Conservation (phyloP, 495 filamentous ascomycete genomes). For the Talaromyces nanjingensis region DNA sequence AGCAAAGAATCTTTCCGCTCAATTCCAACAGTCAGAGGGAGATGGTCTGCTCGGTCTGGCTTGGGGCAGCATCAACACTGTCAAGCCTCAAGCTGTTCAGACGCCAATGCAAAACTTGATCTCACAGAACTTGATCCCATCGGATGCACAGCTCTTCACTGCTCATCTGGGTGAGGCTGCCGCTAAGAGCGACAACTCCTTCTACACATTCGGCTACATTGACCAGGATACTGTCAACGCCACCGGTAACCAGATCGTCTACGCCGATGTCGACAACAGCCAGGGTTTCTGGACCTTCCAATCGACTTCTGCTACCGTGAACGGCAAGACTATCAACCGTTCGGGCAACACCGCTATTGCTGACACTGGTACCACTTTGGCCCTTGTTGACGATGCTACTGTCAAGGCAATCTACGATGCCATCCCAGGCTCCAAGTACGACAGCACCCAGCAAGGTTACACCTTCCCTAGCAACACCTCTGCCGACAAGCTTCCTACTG, state of each 20-base stretch:
- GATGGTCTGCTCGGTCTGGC: constrained; percentile 73
- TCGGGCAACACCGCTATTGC: constrained; percentile 70
- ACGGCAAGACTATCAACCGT: constrained; percentile 48
- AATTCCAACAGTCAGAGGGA: constrained; percentile 52
- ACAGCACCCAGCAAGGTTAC: constrained; percentile 58
- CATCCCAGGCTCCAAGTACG: constrained; percentile 63
- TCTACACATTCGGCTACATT: constrained; percentile 77
- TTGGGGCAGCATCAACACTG: constrained; percentile 64
- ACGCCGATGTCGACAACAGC: constrained; percentile 60
- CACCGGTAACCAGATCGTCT: constrained; percentile 50
- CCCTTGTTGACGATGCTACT: constrained; percentile 58
- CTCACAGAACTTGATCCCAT: constrained; percentile 54
- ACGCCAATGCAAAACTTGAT: constrained; percentile 78
- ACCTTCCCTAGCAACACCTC: constrained; percentile 53
- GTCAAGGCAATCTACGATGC: constrained; percentile 63
- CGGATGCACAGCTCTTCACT: constrained; percentile 62
- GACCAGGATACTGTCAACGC: constrained; percentile 55
- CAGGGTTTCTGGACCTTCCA: constrained; percentile 69
- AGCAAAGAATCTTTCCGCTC: constrained; percentile 54
- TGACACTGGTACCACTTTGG: constrained; percentile 72
- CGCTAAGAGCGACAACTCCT: constrained; percentile 50
- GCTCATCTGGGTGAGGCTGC: constrained; percentile 59
- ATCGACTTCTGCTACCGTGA: constrained; percentile 52
- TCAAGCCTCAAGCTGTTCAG: constrained; percentile 51
- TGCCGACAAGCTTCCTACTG: constrained; percentile 52